Conservation (phyloP, 176 grass and related monocot genomes). For the Elaeis guineensis region DNA sequence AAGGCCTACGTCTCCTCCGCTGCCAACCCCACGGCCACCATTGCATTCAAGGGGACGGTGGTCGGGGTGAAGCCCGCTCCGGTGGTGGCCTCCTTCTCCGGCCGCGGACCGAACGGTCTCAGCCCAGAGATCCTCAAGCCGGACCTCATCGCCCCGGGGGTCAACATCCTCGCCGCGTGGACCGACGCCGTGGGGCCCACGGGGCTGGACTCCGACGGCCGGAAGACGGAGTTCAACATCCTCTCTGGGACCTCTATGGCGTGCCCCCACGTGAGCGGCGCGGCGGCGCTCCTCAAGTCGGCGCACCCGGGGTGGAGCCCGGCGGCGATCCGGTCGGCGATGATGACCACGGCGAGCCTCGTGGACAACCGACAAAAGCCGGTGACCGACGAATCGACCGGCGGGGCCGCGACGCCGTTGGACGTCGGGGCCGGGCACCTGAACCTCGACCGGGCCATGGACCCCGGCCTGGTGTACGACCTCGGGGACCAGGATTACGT, state of each 20-base stretch:
- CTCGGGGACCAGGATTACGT: conserved; percentile 58
- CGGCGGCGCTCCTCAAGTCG: conserved; percentile 74
- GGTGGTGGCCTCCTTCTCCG: conserved; percentile 85
- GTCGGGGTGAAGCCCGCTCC: conserved; percentile 85
- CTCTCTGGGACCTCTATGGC: conserved; percentile 96
- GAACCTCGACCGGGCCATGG: conserved; percentile 48
- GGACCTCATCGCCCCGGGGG: conserved; percentile 77
- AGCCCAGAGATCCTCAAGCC: conserved; percentile 86
- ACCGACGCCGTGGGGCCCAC: conserved; percentile 67
- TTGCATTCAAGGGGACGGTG: conserved; percentile 64
- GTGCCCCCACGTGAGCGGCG: conserved; percentile 86
- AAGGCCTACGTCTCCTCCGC: conserved; percentile 45
- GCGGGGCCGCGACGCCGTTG: conserved; percentile 51
- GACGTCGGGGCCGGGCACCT: conserved; percentile 78
- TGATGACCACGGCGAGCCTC: conserved; percentile 72
- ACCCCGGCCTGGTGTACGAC: conserved; percentile 89
- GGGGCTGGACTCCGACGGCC: conserved; percentile 42
- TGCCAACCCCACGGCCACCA: conserved; percentile 43
- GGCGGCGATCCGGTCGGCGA: conserved; percentile 67
- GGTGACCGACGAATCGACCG: conserved; percentile 53
- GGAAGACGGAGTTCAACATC: conserved; percentile 91
- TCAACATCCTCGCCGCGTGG: conserved; percentile 97
- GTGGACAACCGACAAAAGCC: conserved; percentile 46
- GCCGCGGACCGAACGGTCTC: conserved; percentile 75
- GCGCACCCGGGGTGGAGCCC: conserved; percentile 79